phyloP scores from a whole-genome alignment of 257 asterid genomes.

The Leonotis leonurus region DNA sequence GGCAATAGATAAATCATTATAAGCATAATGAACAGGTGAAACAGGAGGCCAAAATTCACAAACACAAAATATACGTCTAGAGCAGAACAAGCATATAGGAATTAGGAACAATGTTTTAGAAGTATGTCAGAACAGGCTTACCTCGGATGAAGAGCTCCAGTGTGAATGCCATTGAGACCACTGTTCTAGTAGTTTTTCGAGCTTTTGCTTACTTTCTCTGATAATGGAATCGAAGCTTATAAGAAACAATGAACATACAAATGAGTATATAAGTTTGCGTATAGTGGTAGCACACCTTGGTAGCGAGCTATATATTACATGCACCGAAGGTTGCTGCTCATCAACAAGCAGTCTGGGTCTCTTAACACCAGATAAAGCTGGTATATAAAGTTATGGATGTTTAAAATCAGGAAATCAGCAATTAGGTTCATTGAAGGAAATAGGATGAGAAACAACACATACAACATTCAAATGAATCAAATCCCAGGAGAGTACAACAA shows the following conservation, averaged over 20 bases:
- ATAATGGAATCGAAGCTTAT: conserved; percentile 19
- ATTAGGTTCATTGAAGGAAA: conserved; percentile 7
- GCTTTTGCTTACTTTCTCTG: conserved; percentile 89
- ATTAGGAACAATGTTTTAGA: conserved; percentile 4
- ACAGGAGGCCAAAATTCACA: neutral
- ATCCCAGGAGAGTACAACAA: neutral
- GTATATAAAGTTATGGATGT: conserved; percentile 32
- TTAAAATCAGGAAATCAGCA: conserved; percentile 17
- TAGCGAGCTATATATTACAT: conserved; percentile 58
- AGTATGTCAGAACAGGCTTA: conserved; percentile 25
- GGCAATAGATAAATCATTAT: too few relatives aligned
- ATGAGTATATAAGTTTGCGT: conserved; percentile 2
- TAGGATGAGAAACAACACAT: conserved; percentile 1
- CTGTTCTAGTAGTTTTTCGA: conserved; percentile 71
- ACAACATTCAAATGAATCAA: neutral
- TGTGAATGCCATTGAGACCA: conserved; percentile 93
- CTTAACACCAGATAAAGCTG: conserved; percentile 72
- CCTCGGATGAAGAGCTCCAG: conserved; percentile 52
- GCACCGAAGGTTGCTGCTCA: conserved; percentile 76
- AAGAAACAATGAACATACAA: neutral
- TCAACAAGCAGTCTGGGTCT: conserved; percentile 61
- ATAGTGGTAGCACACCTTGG: conserved; percentile 47
- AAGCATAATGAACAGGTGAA: conserved; percentile 5
- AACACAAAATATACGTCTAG: neutral
- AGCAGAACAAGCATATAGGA: neutral